Evolutionary conservation across 371 early-diverging fungal genomes (phyloP), one percentile per base, ranked within the genome.

Genomic region (Dinochytrium kinnereticum): DNA sequence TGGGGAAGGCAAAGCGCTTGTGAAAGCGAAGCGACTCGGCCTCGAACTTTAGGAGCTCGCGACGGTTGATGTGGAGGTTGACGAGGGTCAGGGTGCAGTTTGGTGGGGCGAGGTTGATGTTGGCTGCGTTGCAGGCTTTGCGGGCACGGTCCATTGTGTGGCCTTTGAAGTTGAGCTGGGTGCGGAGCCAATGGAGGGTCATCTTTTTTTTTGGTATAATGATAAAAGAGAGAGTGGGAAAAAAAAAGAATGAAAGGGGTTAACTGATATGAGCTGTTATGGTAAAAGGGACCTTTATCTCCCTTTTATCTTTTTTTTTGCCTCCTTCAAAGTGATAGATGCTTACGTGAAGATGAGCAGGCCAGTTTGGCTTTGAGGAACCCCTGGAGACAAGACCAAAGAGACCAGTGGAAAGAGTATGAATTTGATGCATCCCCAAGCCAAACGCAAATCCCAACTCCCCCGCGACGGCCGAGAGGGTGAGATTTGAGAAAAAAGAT

Each of bases 1-100:
- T 76, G 1, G 71, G 50, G 50, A 59, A 40, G 40, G 49, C 39
- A 26, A 65, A 34, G 69, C 37, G 33, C 26, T 50, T 64, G 69
- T 55, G 38, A n/a, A 72, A 39, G 5, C 70, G 59, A 10, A 37
- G 36, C 0, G 76, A 76, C 7, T 66, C 69, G 44, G 51, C 65
- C 44, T 79, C 79, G 57, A 73, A 79, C 33, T 53, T 36, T 13
- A 72, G 49, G n/a, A 79, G 65, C 68, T 73, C 68, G 1, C 61
- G 59, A 19, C 70, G 28, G 55, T 36, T 1, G 38, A 79, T 64
- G 19, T n/a, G 19, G 33, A 79, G 30, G 24, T 59, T 36, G 57
- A 73, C 51, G 26, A 33, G 10, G 1, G 33, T 50, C 26, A 79
- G 17, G 21, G 1, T 39, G 24, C 71, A 73, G 21, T 71, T 73